Evolutionary conservation across 75 land plant genomes (phyloP).

Genomic region (Chamaecyparis obtusa): DNA sequence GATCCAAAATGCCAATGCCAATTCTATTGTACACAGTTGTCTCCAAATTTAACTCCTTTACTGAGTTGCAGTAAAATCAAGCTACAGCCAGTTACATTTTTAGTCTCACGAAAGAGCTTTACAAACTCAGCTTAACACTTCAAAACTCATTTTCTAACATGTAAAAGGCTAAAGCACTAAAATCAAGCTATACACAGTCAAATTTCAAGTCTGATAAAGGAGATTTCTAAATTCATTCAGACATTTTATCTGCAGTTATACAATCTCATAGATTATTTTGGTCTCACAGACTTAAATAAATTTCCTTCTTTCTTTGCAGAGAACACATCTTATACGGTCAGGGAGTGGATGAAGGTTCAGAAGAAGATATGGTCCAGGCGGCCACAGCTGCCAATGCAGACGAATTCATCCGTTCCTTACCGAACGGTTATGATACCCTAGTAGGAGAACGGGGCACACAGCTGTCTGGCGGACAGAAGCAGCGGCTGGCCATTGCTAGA

Average conservation of each 20-base stretch:
- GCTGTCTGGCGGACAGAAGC: slow-evolving; percentile 59
- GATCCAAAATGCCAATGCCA: not conserved
- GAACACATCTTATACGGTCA: slow-evolving; percentile 20
- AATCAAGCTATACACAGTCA: not conserved
- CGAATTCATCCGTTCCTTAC: not conserved
- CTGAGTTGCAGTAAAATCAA: not conserved
- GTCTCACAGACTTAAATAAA: not conserved
- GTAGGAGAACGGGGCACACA: slow-evolving; percentile 65
- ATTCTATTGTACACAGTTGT: not conserved
- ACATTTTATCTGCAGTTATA: not conserved
- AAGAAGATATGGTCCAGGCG: slow-evolving; percentile 15
- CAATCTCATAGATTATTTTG: not conserved
- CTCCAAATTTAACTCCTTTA: not conserved
- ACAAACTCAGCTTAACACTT: not conserved
- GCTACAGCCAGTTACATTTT: not conserved
- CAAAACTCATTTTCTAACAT: not conserved
- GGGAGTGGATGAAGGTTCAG: not conserved
- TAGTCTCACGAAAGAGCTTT: not conserved
- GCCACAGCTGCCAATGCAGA: not conserved
- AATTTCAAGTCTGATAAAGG: not conserved
- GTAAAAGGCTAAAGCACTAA: not conserved
- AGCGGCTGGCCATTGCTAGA: slow-evolving; percentile 52
- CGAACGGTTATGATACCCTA: slow-evolving; percentile 20
- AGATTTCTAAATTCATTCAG: not conserved
- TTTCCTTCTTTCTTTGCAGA: not conserved